Base-by-base conservation (phyloP, 805 yeast genomes). In the Tetrapisispora taiwanensis region DNA sequence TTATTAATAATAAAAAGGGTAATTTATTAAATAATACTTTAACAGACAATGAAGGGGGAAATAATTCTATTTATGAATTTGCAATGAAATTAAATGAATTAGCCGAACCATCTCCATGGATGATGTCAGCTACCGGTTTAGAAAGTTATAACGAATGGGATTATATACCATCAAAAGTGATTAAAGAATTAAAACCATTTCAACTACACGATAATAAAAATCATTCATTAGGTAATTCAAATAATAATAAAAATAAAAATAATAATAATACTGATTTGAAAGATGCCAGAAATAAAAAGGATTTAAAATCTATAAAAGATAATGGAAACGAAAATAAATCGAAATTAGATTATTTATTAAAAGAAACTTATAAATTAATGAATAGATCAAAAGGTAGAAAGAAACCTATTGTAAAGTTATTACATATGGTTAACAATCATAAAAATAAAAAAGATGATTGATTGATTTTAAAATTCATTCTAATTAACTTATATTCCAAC, bases 111-210 rank as follows among this genome's bases (percentile, higher is more conserved):
- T 54, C 63, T 1, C 57, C 62, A 7, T 66, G 69, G 69, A 52
- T 55, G 18, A 55, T 57, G 42, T 63, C 69, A 12, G 67, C 69
- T 1, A 56, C 67, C 1, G 69, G 69, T 0, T 41, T 59, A 12
- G 67, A 65, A 44, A 50, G 48, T n/a, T 66, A 58, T 42, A 52
- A 52, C 8, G 66, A 61, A 41, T 62, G 66, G 66, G 64, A 61
- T 31, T 50, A 51, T 27, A 42, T 62, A 14, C 69, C 68, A 28
- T 52, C 56, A 42, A 61, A 61, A 8, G 52, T 61, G 8, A 51
- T 55, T 5, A 53, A 51, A 31, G 53, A 52, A 17, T 46, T 67
- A 33, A 51, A 53, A 35, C 72, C 72, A 1, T 68, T 59, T 45
- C 58, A 55, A 17, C 64, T 63, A 13, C 70, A 69, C 14, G n/a